These are phyloP conservation scores for Aegilops longissima DNA, from an alignment of 176 grass and related monocot species.

Conservation along the genomic window DNA sequence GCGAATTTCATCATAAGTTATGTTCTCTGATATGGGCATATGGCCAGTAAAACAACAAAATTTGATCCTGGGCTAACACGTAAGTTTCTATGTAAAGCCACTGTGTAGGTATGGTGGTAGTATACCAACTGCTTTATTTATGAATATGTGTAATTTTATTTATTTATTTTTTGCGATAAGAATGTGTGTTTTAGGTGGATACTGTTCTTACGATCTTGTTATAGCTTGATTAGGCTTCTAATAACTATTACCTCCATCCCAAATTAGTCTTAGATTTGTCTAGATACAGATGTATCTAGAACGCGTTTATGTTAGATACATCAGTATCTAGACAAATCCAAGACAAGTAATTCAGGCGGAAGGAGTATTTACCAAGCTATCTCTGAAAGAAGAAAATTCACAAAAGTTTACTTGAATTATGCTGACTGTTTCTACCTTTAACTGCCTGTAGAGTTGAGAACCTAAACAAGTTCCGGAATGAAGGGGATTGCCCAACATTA, in stretches of 20 bases:
- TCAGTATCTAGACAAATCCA: too few species aligned
- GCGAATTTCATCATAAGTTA: not conserved
- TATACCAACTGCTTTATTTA: too few species aligned
- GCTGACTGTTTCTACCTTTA: not conserved
- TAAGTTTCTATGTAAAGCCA: not conserved
- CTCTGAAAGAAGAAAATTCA: not conserved
- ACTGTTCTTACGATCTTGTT: not conserved
- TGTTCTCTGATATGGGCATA: not conserved
- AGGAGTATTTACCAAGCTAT: not conserved
- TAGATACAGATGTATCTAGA: too few species aligned
- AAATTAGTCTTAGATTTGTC: too few species aligned
- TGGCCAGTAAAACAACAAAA: not conserved
- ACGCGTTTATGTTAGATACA: too few species aligned
- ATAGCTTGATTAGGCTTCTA: not conserved
- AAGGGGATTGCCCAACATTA: constrained; percentile 95
- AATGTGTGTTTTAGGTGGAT: not conserved
- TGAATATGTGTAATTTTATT: too few species aligned
- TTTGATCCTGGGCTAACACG: not conserved
- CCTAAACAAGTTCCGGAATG: constrained; percentile 94
- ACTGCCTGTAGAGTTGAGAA: constrained; percentile 84
- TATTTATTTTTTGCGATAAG: not conserved
- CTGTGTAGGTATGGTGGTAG: not conserved
- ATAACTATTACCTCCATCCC: too few species aligned
- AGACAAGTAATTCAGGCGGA: too few species aligned
- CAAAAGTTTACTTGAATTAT: not conserved